phyloP scores from a whole-genome alignment of 2,329 filamentous ascomycete genomes.

The Hypoxylon sp. region DNA sequence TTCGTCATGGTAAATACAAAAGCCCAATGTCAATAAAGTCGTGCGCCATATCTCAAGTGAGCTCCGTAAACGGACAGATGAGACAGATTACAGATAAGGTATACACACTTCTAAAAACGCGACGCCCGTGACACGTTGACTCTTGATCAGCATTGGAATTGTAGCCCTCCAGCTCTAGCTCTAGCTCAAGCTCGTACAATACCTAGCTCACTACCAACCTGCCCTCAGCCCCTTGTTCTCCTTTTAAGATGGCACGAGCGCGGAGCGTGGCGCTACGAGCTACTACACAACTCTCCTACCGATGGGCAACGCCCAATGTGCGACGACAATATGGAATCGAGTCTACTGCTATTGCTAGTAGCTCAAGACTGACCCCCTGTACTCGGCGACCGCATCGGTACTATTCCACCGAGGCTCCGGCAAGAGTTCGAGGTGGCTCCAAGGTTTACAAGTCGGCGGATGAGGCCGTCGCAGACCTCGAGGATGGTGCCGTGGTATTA shows the following conservation, averaged over 20 bases:
- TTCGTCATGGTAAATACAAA: conserved; percentile 37
- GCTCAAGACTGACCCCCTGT: conserved; percentile 33
- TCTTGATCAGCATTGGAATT: conserved; percentile 4
- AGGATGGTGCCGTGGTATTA: conserved; percentile 76
- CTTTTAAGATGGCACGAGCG: conserved; percentile 44
- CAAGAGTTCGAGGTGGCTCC: conserved; percentile 52
- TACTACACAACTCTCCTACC: conserved; percentile 45
- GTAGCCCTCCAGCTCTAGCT: not conserved
- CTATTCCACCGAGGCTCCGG: conserved; percentile 43
- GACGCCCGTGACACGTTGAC: conserved; percentile 22
- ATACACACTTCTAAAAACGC: conserved; percentile 4
- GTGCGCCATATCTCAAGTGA: not conserved
- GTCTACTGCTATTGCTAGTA: not conserved
- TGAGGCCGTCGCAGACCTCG: conserved; percentile 76
- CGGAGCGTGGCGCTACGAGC: conserved; percentile 43
- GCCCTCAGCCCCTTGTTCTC: conserved; percentile 12
- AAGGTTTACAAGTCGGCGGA: conserved; percentile 69
- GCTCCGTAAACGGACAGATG: conserved; percentile 8
- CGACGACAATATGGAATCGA: conserved; percentile 35
- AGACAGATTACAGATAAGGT: too few relatives aligned
- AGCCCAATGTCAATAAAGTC: conserved; percentile 5
- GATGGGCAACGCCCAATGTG: conserved; percentile 41
- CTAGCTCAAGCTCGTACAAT: conserved; percentile 2
- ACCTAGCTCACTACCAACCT: conserved; percentile 9
- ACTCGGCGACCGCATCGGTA: conserved; percentile 27